A percentile compares a stretch with the other conserved stretches of the same genome.
Evolutionary conservation across 768 basidiomycete species (phyloP).

Genomic region (Boletus bicolor): DNA sequence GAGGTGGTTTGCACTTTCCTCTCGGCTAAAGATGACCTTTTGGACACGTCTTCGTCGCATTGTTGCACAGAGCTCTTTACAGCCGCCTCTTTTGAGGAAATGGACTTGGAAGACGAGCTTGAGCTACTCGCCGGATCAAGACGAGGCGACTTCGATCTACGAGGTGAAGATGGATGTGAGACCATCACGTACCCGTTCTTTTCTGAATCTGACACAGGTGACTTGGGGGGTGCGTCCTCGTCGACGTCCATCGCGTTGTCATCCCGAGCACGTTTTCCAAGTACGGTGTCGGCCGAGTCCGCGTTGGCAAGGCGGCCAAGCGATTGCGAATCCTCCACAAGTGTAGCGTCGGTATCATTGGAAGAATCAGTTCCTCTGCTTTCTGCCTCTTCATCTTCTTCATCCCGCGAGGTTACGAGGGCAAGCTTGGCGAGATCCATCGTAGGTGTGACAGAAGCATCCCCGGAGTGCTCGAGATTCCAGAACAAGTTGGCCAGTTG

Average conservation of each 20-base stretch:
- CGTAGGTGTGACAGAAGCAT: constrained; percentile 73
- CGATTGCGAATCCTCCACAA: constrained; percentile 69
- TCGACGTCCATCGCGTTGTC: constrained; percentile 56
- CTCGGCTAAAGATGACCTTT: constrained; percentile 57
- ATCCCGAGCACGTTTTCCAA: constrained; percentile 68
- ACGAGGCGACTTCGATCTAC: constrained; percentile 36
- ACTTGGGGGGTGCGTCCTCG: constrained; percentile 29
- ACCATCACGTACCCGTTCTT: constrained; percentile 44
- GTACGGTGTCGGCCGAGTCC: constrained; percentile 48
- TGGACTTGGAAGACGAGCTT: constrained; percentile 25
- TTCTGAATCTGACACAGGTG: constrained; percentile 33
- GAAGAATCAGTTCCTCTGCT: constrained; percentile 75
- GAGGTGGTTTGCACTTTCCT: constrained; percentile 50
- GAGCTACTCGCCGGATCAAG: constrained; percentile 29
- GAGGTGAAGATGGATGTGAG: constrained; percentile 35
- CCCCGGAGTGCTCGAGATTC: constrained; percentile 64
- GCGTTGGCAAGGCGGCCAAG: constrained; percentile 18
- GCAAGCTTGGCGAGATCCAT: constrained; percentile 89
- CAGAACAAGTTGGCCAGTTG: constrained; percentile 79
- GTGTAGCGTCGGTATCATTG: constrained; percentile 84
- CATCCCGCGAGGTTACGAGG: constrained; percentile 85
- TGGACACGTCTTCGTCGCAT: constrained; percentile 28
- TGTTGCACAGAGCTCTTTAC: constrained; percentile 26
- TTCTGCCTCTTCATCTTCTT: constrained; percentile 78
- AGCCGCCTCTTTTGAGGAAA: constrained; percentile 30